Percentiles rank a stretch among this genome's conserved stretches.
phyloP scores from a whole-genome alignment of 768 basidiomycete species.

The Serpula lacrymans region DNA sequence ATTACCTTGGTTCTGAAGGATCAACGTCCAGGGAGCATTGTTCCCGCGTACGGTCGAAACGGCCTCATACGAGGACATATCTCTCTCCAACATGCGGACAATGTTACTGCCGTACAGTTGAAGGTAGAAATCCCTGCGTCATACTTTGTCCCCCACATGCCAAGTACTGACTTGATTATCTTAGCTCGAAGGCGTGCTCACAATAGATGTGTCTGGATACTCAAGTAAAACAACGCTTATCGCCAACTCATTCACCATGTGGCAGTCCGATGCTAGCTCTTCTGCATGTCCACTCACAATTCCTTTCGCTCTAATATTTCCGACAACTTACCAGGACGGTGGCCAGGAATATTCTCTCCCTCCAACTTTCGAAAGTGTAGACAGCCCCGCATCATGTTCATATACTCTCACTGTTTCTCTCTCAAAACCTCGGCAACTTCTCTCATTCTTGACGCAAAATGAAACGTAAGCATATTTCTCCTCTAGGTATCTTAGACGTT shows the following conservation, averaged over 20 bases:
- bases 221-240: constrained; percentile 14
- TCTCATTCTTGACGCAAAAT: constrained; percentile 42
- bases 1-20: constrained; percentile 22
- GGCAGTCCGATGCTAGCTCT: constrained; percentile 8
- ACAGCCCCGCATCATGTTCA: constrained; percentile 29
- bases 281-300: constrained; percentile 31
- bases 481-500: constrained; percentile 4
- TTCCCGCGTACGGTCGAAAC: constrained; percentile 17
- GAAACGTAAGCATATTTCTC: constrained; percentile 38
- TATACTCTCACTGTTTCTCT: constrained; percentile 49
- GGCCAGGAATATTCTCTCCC: constrained; percentile 38
- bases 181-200: constrained; percentile 23
- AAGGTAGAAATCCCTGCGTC: constrained; percentile 15
- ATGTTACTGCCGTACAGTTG: constrained; percentile 15
- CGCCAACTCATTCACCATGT: constrained; percentile 16
- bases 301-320: constrained; percentile 44
- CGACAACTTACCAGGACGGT: constrained; percentile 40
- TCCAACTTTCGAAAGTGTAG: constrained; percentile 38
- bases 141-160: constrained; percentile 1
- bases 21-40: constrained; percentile 18
- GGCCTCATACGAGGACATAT: constrained; percentile 22
- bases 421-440: constrained; percentile 34
- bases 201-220: constrained; percentile 8
- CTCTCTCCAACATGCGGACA: constrained; percentile 8
- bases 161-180: no score